A percentile compares a stretch with the other conserved stretches of the same genome.
Evolutionary conservation across 1,284 basidiomycete species (phyloP).

Genomic region (Rhodotorula sp.): DNA sequence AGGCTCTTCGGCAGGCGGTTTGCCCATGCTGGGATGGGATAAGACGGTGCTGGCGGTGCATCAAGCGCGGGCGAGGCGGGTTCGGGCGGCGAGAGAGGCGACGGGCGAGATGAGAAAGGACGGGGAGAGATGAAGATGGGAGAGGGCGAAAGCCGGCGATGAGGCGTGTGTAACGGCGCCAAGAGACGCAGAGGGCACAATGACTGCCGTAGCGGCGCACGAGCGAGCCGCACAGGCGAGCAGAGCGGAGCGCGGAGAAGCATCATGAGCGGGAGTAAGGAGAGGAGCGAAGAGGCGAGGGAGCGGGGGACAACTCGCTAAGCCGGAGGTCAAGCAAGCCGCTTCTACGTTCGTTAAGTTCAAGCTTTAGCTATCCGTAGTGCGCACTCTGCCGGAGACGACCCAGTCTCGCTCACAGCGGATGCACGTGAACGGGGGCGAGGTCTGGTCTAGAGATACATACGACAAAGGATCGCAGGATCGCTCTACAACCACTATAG

Average conservation of each 20-base stretch:
- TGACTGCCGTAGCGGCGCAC: background rate
- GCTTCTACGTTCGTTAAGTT: too few relatives aligned
- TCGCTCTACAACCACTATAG: background rate
- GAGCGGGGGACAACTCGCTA: too few relatives aligned
- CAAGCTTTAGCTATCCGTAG: too few relatives aligned
- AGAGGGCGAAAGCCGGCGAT: background rate
- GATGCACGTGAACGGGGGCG: too few relatives aligned
- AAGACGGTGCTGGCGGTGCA: background rate
- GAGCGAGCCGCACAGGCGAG: background rate
- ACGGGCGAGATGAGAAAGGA: background rate
- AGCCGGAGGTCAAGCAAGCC: too few relatives aligned
- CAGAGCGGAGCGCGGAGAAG: background rate
- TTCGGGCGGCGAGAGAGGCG: background rate
- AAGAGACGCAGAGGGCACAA: background rate
- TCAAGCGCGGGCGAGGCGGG: background rate
- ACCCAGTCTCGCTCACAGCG: too few relatives aligned
- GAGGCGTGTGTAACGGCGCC: rapidly evolving
- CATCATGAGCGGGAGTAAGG: background rate
- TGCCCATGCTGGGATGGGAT: constrained; percentile 32
- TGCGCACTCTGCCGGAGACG: too few relatives aligned
- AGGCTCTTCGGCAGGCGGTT: constrained; percentile 20
- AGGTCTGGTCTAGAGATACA: background rate
- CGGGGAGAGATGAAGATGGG: background rate
- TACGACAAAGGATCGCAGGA: background rate
- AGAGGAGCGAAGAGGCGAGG: background rate